Base-by-base conservation (phyloP, 352 stramenopile genomes). In the Aphanomyces astaci region DNA sequence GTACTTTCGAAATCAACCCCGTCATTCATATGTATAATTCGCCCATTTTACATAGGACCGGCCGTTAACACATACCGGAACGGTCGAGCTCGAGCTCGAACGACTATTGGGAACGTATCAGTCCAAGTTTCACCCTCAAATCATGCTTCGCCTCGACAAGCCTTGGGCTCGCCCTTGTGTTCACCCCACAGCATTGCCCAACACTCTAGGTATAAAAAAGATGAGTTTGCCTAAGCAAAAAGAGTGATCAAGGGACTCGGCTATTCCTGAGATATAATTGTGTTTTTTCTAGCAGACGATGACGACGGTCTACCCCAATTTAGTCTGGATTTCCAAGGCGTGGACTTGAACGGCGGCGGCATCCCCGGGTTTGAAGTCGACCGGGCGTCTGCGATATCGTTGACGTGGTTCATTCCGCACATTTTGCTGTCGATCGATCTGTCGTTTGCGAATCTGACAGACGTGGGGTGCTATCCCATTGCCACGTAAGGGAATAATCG, bases 361-460 rank as follows among this genome's bases (percentile, higher is more conserved):
- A 68, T 68, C 22, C 62, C 62, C 13, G 62, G 62, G 13, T 68
- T 68, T 25, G 11, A 68, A 11, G 45, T 68, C n/a, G 30, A 22
- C 30, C 15, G 7, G 22, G 15, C 33, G 51, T 7, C 22, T 30
- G n/a, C 51, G 0, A 32, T 59, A 19, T 59, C 51, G 0, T 28
- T 59, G 13, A 22, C 7, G n/a, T 25, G 43, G 27, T 68, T 68
- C 55, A 24, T 33, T 2, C 62, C 62, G 51, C 62, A 32, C 33
- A 48, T 68, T 24, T 19, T 68, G 7, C 19, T 68, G 22, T 45
- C 62, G 5, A 30, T 68, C 28, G 62, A 68, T 32, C 24, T 68
- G 27, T 45, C 62, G 3, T 22, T 9, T 30, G 55, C 62, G 24
- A 27, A 45, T 0, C 25, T 68, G 15, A 68, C 22, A 22, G 62